phyloP scores from a whole-genome alignment of 306 rosid genomes.

The Rosa rugosa region DNA sequence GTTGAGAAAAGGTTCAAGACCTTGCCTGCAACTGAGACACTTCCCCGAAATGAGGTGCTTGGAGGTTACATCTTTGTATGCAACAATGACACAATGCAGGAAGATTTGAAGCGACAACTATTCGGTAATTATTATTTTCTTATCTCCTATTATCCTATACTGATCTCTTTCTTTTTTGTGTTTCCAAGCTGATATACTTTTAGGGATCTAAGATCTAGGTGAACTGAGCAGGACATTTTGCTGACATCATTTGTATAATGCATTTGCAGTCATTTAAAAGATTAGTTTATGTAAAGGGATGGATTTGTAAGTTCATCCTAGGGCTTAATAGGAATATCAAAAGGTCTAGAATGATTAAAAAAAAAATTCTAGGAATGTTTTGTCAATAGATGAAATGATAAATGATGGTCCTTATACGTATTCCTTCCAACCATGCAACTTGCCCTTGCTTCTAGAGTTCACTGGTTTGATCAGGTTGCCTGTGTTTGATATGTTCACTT shows the following conservation, averaged over 20 bases:
- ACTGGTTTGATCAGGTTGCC: background rate
- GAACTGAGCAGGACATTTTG: background rate
- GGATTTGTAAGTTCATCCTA: background rate
- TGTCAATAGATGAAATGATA: background rate
- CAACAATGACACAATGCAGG: conserved; percentile 99
- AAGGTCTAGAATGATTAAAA: background rate
- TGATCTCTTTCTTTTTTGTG: background rate
- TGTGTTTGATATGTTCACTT: background rate
- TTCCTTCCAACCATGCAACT: background rate
- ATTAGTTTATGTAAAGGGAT: conserved; percentile 2
- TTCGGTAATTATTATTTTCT: conserved; percentile 55
- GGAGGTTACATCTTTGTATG: conserved; percentile 99
- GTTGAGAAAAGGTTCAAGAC: conserved; percentile 96
- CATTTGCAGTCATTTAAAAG: background rate
- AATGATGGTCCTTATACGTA: background rate
- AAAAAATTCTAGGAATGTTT: background rate
- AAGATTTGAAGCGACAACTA: conserved; percentile 92
- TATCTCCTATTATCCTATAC: background rate
- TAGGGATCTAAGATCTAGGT: background rate
- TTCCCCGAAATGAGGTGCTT: conserved; percentile 95
- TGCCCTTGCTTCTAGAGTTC: background rate
- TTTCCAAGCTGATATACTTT: background rate
- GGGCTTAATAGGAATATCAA: background rate
- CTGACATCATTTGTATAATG: background rate
- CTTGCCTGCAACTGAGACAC: conserved; percentile 95